phyloP scores from a whole-genome alignment of 352 stramenopile genomes.

The Globisporangium cylindrosporum region DNA sequence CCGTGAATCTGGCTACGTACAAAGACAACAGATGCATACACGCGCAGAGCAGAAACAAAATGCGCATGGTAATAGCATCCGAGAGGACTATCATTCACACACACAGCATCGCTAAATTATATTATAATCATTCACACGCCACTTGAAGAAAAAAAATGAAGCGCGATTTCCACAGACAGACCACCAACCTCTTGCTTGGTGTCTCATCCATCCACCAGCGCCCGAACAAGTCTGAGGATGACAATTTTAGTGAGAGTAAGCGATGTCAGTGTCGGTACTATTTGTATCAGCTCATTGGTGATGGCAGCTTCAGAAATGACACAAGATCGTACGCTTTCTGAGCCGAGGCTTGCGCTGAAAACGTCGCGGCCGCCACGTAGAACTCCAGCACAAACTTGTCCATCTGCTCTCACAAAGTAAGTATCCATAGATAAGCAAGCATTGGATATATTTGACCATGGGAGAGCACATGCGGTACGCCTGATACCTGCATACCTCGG shows the following conservation, averaged over 20 bases:
- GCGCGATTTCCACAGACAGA: not conserved
- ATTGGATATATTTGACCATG: not conserved
- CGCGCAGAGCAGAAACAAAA: not conserved
- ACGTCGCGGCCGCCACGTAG: conserved; percentile 50
- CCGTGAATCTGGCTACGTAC: not conserved
- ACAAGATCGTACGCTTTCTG: conserved; percentile 38
- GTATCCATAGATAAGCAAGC: not conserved
- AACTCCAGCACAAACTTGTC: conserved; percentile 62
- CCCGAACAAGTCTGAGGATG: not conserved
- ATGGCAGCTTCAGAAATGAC: not conserved
- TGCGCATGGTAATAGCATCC: not conserved
- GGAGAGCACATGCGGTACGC: not conserved
- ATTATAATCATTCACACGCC: not conserved
- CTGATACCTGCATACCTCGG: conserved; percentile 16
- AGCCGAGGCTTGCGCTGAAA: conserved; percentile 32
- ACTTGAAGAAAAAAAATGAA: not conserved
- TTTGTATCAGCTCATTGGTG: no score
- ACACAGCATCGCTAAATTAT: not conserved
- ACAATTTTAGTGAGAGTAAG: not conserved
- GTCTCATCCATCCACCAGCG: conserved; percentile 7
- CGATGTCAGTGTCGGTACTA: not conserved
- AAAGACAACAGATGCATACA: not conserved
- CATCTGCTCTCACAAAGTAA: conserved; percentile 26
- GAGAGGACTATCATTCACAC: not conserved
- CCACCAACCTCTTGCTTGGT: not conserved